Conservation (phyloP, 2,329 filamentous ascomycete species). For the Neurospora sp. region DNA sequence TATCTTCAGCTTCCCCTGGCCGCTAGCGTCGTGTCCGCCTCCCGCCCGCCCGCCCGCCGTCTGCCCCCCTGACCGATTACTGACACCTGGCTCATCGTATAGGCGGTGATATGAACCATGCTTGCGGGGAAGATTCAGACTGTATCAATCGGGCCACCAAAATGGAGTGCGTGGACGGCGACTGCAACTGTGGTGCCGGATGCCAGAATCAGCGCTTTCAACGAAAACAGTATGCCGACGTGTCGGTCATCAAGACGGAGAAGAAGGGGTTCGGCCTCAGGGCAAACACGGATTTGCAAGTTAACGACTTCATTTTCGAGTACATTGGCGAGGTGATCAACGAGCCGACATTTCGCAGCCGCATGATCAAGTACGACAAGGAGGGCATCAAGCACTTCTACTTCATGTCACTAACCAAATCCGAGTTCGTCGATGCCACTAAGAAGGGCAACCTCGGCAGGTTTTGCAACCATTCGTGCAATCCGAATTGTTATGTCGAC, state of each 20-base stretch:
- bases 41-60: conserved; percentile 9
- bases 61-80: conserved; percentile 7
- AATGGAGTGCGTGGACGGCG: conserved; percentile 79
- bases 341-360: conserved; percentile 76
- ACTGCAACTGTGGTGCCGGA: conserved; percentile 76
- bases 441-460: conserved; percentile 92
- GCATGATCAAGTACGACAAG: conserved; percentile 88
- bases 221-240: conserved; percentile 77
- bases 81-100: conserved; percentile 13
- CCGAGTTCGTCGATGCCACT: conserved; percentile 94
- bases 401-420: conserved; percentile 97
- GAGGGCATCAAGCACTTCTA: conserved; percentile 99
- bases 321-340: conserved; percentile 98
- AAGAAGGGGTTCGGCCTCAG: conserved; percentile 95
- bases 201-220: conserved; percentile 97
- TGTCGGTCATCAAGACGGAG: conserved; percentile 93
- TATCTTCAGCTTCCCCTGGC: conserved; percentile 6
- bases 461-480: conserved; percentile 99
- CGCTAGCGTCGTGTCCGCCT: conserved; percentile 1
- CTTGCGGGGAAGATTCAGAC: conserved; percentile 92
- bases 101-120: conserved; percentile 62
- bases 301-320: conserved; percentile 92
- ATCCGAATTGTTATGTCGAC: conserved; percentile 97
- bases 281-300: conserved; percentile 63
- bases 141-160: conserved; percentile 98